These are phyloP conservation scores for Misopates orontium DNA, from an alignment of 257 asterid genomes.

Conservation along the genomic window DNA sequence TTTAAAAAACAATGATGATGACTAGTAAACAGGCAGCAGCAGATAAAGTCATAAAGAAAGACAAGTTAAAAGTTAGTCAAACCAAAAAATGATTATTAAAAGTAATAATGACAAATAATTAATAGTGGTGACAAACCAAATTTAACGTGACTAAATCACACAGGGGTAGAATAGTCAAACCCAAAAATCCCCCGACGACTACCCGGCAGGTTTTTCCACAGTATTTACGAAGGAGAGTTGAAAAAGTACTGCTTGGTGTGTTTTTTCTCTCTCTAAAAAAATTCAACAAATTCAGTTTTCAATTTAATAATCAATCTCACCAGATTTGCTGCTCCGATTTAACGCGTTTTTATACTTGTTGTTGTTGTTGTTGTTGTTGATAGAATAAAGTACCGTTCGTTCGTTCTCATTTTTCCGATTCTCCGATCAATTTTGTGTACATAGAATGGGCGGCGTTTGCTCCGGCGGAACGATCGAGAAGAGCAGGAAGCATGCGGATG, in stretches of 20 bases:
- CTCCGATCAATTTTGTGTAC: conserved; percentile 7
- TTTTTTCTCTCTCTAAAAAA: background rate
- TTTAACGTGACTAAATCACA: background rate
- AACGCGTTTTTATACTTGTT: too few species aligned
- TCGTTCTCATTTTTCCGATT: background rate
- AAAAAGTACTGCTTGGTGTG: conserved; percentile 21
- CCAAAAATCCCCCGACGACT: background rate
- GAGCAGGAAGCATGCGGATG: conserved; percentile 30
- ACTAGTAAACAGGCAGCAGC: background rate
- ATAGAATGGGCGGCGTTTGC: conserved; percentile 92
- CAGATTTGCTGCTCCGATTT: conserved; percentile 20
- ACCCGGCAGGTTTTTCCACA: background rate
- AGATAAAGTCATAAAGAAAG: background rate
- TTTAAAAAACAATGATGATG: background rate
- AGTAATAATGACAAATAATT: background rate
- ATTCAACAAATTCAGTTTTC: background rate
- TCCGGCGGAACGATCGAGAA: conserved; percentile 64
- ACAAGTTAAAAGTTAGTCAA: conserved; percentile 3
- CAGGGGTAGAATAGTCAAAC: conserved; percentile 13
- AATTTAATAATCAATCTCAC: conserved; percentile 18
- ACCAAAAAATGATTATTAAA: conserved; percentile 12
- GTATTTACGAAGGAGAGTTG: background rate
- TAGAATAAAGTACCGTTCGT: background rate
- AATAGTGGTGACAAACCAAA: background rate
- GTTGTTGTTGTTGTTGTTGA: too few species aligned